phyloP scores from a whole-genome alignment of 2,329 filamentous ascomycete genomes.

The Microcera coccophila region DNA sequence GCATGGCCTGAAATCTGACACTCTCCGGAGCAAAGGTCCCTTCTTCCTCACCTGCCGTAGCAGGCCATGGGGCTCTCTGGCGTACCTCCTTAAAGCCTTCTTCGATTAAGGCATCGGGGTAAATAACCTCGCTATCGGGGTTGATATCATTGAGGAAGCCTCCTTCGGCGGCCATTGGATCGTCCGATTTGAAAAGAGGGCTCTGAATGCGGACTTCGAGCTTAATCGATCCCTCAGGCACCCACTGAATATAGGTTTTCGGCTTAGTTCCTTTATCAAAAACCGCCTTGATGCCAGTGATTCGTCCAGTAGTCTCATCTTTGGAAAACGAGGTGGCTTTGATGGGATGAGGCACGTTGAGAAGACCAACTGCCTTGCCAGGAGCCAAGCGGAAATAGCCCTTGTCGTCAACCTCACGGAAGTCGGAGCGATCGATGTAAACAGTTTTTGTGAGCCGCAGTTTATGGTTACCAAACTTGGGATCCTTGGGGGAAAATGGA shows the following conservation, averaged over 20 bases:
- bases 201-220: conserved; percentile 78
- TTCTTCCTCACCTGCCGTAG: conserved; percentile 66
- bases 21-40: conserved; percentile 65
- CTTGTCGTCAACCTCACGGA: conserved; percentile 68
- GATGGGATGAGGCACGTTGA: conserved; percentile 68
- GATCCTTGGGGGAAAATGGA: conserved; percentile 80
- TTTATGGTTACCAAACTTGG: conserved; percentile 59
- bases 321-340: conserved; percentile 67
- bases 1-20: conserved; percentile 86
- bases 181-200: conserved; percentile 79
- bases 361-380: conserved; percentile 70
- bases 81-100: conserved; percentile 76
- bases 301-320: conserved; percentile 58
- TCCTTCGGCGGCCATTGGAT: conserved; percentile 71
- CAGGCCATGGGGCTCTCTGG: conserved; percentile 73
- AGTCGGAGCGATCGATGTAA: conserved; percentile 82
- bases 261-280: conserved; percentile 70
- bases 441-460: conserved; percentile 68
- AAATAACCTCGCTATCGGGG: conserved; percentile 77
- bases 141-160: conserved; percentile 84
- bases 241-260: conserved; percentile 90
- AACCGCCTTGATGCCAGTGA: conserved; percentile 59
- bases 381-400: conserved; percentile 80
- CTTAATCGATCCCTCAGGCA: conserved; percentile 62
- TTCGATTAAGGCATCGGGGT: conserved; percentile 74